A percentile compares a stretch with the other conserved stretches of the same genome.
Conservation (phyloP, 441 rosid genomes). For the Pelargonium exstipulatum region DNA sequence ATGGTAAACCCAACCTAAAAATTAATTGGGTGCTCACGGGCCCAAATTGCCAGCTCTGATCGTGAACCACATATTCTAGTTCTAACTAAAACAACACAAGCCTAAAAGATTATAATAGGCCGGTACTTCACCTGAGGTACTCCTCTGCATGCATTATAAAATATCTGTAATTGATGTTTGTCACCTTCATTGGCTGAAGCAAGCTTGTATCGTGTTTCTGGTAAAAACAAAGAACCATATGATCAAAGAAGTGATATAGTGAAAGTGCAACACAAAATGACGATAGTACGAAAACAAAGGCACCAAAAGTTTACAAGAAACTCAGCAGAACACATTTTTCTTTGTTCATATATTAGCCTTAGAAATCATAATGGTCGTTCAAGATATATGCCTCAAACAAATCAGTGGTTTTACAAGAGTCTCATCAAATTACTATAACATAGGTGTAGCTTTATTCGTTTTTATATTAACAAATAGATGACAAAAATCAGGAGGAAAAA, state of each 20-base stretch:
- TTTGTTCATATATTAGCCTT: background rate
- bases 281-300: background rate
- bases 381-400: background rate
- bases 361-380: background rate
- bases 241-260: constrained; percentile 12
- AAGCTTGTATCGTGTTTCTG: constrained; percentile 44
- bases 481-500: background rate
- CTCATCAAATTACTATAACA: background rate
- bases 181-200: constrained; percentile 43
- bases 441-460: too few species aligned
- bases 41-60: too few species aligned
- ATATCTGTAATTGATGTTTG: constrained; percentile 42
- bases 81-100: background rate
- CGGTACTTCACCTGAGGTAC: constrained; percentile 37
- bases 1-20: too few species aligned
- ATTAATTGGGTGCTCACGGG: too few species aligned
- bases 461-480: background rate
- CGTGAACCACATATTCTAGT: background rate
- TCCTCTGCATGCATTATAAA: constrained; percentile 54
- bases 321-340: background rate
- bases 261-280: background rate
- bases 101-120: background rate
- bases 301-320: background rate
- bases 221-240: constrained; percentile 2
- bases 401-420: background rate